A percentile compares a stretch with the other conserved stretches of the same genome.
phyloP scores from a whole-genome alignment of 164 flowering plant genomes.

The Macadamia integrifolia region DNA sequence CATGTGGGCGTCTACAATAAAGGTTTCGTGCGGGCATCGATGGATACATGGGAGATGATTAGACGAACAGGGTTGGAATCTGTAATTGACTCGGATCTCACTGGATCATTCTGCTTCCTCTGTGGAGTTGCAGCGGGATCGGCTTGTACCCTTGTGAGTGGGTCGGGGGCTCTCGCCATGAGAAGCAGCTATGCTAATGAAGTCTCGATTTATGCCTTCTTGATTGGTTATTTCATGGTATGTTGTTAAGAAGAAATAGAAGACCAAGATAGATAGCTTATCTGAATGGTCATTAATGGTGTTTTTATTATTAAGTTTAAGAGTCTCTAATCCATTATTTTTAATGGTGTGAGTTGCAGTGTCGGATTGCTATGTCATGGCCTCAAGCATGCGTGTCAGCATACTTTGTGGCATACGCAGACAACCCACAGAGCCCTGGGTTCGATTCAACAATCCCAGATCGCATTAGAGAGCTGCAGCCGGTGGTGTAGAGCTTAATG shows the following conservation, averaged over 20 bases:
- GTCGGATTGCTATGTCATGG: constrained; percentile 54
- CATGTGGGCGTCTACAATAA: constrained; percentile 51
- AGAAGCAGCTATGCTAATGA: constrained; percentile 36
- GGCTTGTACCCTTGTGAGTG: constrained; percentile 33
- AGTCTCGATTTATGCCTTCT: constrained; percentile 45
- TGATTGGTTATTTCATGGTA: constrained; percentile 63
- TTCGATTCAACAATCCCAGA: constrained; percentile 44
- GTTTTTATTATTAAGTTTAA: too few species aligned
- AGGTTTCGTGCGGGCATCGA: constrained; percentile 51
- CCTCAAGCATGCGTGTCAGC: constrained; percentile 62
- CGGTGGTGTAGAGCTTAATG: constrained; percentile 26
- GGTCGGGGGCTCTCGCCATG: constrained; percentile 47
- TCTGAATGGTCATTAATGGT: too few species aligned
- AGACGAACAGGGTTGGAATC: constrained; percentile 29
- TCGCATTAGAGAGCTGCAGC: constrained; percentile 40
- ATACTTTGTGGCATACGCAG: constrained; percentile 61
- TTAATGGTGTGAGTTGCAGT: constrained; percentile 26
- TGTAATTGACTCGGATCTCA: constrained; percentile 57
- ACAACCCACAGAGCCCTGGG: constrained; percentile 35
- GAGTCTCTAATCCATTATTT: background rate
- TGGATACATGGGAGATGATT: constrained; percentile 57
- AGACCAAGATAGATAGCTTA: too few species aligned
- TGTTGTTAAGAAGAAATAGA: background rate
- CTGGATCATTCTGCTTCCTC: constrained; percentile 60
- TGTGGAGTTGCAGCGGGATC: constrained; percentile 49